Percentiles rank a stretch among this genome's conserved stretches.
Evolutionary conservation across 805 yeast species (phyloP).

Genomic region (Lipomyces spencermartinsiae): DNA sequence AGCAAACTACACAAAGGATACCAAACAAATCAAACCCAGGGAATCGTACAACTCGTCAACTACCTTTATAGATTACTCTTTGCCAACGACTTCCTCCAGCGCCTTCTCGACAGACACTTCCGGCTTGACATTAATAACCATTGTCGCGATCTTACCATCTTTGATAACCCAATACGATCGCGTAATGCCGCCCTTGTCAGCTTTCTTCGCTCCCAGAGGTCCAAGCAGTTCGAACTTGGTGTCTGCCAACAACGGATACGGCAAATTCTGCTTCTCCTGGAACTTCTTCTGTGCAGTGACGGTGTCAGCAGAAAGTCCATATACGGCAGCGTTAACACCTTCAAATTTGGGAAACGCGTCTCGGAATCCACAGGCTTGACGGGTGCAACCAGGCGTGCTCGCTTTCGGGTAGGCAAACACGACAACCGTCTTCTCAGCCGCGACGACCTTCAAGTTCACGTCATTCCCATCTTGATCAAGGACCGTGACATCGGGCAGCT

Average conservation of each 20-base stretch:
- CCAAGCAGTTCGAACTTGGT: conserved; percentile 73
- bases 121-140: conserved; percentile 59
- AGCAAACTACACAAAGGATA: no score
- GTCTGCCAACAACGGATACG: conserved; percentile 78
- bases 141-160: conserved; percentile 69
- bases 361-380: conserved; percentile 90
- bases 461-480: conserved; percentile 73
- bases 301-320: conserved; percentile 85
- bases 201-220: conserved; percentile 80
- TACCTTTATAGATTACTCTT: background rate
- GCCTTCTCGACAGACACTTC: conserved; percentile 45
- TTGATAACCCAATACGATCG: conserved; percentile 93
- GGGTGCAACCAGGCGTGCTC: conserved; percentile 94
- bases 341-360: conserved; percentile 62
- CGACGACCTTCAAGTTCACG: conserved; percentile 54
- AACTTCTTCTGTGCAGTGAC: conserved; percentile 79
- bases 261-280: conserved; percentile 72
- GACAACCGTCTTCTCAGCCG: conserved; percentile 23
- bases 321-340: conserved; percentile 61
- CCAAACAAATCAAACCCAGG: no score
- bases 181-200: conserved; percentile 77
- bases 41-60: no score
- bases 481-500: conserved; percentile 67
- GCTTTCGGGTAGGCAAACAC: conserved; percentile 82
- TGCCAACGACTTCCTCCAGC: conserved; percentile 34